A percentile compares a stretch with the other conserved stretches of the same genome.
These are phyloP conservation scores for Porphyrellus cyaneotinctus DNA, from an alignment of 768 basidiomycete genomes.

Conservation along the genomic window DNA sequence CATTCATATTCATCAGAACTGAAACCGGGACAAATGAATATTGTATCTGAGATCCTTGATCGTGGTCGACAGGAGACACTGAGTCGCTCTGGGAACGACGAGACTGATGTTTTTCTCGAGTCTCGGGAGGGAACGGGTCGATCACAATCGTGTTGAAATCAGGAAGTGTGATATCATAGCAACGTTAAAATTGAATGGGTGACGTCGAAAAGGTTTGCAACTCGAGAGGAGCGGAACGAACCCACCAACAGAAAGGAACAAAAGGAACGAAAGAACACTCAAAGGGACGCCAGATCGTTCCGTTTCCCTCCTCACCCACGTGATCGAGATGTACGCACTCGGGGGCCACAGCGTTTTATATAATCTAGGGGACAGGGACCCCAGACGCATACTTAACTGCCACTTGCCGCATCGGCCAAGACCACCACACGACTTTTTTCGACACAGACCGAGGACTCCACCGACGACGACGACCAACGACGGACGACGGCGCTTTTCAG, in stretches of 20 bases:
- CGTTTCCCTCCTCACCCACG: constrained; percentile 1
- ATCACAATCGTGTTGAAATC: not conserved
- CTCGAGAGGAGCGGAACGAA: not conserved
- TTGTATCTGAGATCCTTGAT: not conserved
- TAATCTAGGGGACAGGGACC: constrained; percentile 20
- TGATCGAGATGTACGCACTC: constrained; percentile 5
- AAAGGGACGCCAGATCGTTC: not conserved
- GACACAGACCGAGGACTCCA: constrained; percentile 3
- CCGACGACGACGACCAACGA: constrained; percentile 4
- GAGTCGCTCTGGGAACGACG: not conserved
- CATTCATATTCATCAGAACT: no score
- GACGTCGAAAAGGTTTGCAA: not conserved
- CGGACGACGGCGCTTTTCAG: constrained; percentile 15
- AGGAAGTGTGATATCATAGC: not conserved
- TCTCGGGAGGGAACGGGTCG: not conserved
- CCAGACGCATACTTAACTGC: constrained; percentile 20
- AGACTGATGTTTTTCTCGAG: not conserved
- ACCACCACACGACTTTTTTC: constrained; percentile 25
- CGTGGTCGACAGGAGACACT: not conserved
- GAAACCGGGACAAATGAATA: not conserved
- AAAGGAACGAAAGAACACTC: not conserved
- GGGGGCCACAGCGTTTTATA: constrained; percentile 14
- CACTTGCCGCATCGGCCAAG: constrained; percentile 19
- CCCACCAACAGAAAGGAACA: not conserved
- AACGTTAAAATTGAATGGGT: not conserved